Evolutionary conservation across 768 basidiomycete species (phyloP), one percentile per base, ranked within the genome.

Genomic region (Tephrocybe sp.): DNA sequence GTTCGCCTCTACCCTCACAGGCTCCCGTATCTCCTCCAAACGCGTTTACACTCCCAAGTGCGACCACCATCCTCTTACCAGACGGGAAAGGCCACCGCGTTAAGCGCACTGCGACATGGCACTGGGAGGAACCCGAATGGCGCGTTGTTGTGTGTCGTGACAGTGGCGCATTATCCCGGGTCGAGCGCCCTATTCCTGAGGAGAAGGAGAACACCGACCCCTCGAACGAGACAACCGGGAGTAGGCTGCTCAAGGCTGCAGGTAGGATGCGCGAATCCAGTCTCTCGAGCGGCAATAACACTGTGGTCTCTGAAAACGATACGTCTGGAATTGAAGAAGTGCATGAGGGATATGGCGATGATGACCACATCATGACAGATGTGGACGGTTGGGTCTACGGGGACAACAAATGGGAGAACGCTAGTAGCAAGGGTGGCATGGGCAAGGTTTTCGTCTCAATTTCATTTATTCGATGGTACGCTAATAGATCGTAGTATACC

Each of bases 51-150:
- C 75, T 89, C 26, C 84, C 89, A 1, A 71, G 87, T 34, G 73
- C 80, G 30, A 79, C 84, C 26, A 73, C 82, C 34, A 69, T 83
- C 15, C 81, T 78, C 63, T 66, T 87, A 43, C 65, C 79, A 6
- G 71, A 76, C 52, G 76, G 68, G 57, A 72, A 72, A 40, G 72
- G 74, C 11, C 66, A 64, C 16, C 70, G 75, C 34, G 70, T 88
- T 43, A 87, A 85, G 64, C 80, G 90, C 24, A 86, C 82, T 11
- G 92, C 92, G 22, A 79, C 67, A 16, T 98, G 94, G 94, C 69
- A 73, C 21, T 98, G 94, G 94, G 84, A 92, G 47, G 94, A 98
- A 63, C 76, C 82, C 15, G 94, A 97, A 62, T 98, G 94, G 94
- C 75, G 79, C 5, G 87, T 96, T 35, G 66, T 91, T 22, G 76